Evolutionary conservation across 1,284 basidiomycete genomes (phyloP).

Genomic region (Puccinia novopanici): DNA sequence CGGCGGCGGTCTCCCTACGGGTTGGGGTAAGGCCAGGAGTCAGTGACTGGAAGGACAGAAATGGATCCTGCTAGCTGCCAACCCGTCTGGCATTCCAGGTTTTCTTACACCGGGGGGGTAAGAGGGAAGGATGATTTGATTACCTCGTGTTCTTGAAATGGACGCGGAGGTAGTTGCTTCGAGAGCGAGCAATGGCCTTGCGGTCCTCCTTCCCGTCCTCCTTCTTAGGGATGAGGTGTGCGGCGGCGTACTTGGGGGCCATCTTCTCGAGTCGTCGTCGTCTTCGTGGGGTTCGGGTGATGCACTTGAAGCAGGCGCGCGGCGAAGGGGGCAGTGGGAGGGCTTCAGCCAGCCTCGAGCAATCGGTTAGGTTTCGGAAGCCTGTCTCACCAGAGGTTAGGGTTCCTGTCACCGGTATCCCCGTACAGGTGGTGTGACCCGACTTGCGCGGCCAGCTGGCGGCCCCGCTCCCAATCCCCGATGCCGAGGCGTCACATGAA

Average conservation of each 20-base stretch:
- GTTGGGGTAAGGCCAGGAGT: constrained; percentile 1
- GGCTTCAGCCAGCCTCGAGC: not conserved
- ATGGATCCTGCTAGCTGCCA: not conserved
- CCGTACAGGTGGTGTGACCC: not conserved
- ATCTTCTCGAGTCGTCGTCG: constrained; percentile 46
- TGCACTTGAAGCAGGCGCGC: not conserved
- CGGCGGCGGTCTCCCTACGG: constrained; percentile 60
- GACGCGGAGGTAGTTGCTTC: constrained; percentile 95
- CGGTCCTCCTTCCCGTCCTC: constrained; percentile 50
- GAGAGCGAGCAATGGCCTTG: constrained; percentile 70
- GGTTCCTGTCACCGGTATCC: not conserved
- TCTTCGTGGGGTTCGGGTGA: constrained; percentile 15
- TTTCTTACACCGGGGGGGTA: not conserved
- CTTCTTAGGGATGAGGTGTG: constrained; percentile 49
- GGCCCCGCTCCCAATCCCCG: too few species aligned
- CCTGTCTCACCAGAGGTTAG: constrained; percentile 25
- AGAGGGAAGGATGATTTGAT: constrained; percentile 62
- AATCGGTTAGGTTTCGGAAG: constrained; percentile 18
- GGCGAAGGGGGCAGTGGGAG: not conserved
- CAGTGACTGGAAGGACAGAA: constrained; percentile 21
- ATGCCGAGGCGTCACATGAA: too few species aligned
- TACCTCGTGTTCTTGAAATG: constrained; percentile 99
- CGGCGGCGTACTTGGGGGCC: constrained; percentile 51
- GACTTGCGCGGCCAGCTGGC: too few species aligned
- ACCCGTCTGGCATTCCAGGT: not conserved